Percentiles rank a stretch among this genome's conserved stretches.
Conservation (phyloP, 1,139 yeast genomes). For the Nakaseomyces delphensis region DNA sequence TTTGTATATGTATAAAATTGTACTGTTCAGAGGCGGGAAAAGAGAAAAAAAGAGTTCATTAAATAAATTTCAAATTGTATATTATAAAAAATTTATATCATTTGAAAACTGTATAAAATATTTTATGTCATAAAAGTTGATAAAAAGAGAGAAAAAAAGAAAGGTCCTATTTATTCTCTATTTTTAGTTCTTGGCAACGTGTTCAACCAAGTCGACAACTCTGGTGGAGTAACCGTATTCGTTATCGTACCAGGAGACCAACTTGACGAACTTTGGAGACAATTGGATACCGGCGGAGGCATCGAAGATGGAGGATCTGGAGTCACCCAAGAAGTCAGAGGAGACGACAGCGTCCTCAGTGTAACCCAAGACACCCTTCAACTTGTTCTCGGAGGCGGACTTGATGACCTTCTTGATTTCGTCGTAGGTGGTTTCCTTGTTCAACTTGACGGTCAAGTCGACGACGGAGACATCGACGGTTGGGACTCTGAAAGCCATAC, state of each 20-base stretch:
- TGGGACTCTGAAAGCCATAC: constrained; percentile 86
- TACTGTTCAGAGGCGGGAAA: too few relatives aligned
- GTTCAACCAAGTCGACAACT: constrained; percentile 78
- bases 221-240: constrained; percentile 87
- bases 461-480: constrained; percentile 80
- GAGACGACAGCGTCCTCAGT: constrained; percentile 82
- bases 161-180: too few relatives aligned
- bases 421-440: constrained; percentile 62
- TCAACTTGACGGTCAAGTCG: constrained; percentile 63
- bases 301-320: constrained; percentile 74
- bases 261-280: constrained; percentile 78
- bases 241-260: constrained; percentile 83
- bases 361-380: constrained; percentile 73
- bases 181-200: constrained; percentile 9
- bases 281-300: constrained; percentile 73
- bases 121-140: constrained; percentile 6
- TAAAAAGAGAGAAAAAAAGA: neutral
- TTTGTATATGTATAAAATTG: too few relatives aligned
- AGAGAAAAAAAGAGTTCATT: neutral
- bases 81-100: constrained; percentile 5
- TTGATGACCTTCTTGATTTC: constrained; percentile 65
- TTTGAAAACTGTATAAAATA: constrained; percentile 6
- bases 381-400: constrained; percentile 61
- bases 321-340: constrained; percentile 69
- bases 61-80: neutral